Base-by-base conservation (phyloP, 2,329 filamentous ascomycete genomes). In the Trichophyton equinum region DNA sequence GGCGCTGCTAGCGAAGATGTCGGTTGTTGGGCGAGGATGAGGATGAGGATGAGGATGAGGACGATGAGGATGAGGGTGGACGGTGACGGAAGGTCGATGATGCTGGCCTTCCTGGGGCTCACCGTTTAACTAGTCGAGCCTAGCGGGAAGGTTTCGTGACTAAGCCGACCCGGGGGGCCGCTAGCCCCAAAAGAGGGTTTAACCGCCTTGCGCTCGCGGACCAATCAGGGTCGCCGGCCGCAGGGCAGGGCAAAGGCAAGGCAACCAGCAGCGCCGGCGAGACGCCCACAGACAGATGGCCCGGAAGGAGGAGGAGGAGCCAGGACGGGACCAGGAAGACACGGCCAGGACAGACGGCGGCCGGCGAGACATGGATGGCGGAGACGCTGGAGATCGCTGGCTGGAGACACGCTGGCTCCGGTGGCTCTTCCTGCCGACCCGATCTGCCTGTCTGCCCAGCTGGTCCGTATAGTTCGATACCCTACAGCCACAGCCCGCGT, bases 171-270 rank as follows among this genome's bases (percentile, higher is more conserved):
- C 27, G 6, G 33, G 47, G 30, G 47, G 9, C 33, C 51, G 51
- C 51, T 55, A 55, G 51, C 51, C 51, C 51, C 27, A 55, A 53
- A 55, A 36, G 30, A 36, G 51, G 51, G 25, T 55, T 55, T 55
- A 55, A 33, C 51, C 51, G 51, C 51, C 51, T 27, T 55, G 51
- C 51, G 51, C 51, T 27, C 51, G 27, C 51, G 15, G 51, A 2
- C 51, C 51, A 55, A 55, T 27, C 51, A 55, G 51, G 22, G 25
- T 30, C 49, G 13, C 11, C 49, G 27, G 15, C 40, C 40, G 49
- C 49, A 30, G 46, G 11, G 47, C 47, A 27, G 33, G 33, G 11
- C 33, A 9, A 38, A 51, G 18, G 20, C 46, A 51, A 55, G 51
- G 51, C 51, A 55, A 20, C 51, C 51, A 20, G 11, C 27, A 15